Conservation (phyloP, 768 basidiomycete species). For the Phlebiopsis flavidoalba region DNA sequence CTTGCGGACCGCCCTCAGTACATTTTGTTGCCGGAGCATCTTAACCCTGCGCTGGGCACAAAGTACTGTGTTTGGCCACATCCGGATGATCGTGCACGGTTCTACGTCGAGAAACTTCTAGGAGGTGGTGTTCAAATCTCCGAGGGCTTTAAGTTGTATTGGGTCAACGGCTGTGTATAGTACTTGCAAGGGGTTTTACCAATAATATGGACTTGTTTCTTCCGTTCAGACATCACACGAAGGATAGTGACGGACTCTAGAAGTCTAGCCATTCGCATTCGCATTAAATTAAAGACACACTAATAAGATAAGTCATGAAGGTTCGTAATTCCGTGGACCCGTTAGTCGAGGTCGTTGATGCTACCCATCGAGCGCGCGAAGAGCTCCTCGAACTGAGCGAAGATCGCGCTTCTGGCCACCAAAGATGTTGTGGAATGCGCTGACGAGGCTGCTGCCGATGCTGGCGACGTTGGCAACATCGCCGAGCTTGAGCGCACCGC, state of each 20-base stretch:
- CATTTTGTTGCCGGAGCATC: neutral
- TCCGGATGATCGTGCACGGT: neutral
- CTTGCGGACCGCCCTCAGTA: neutral
- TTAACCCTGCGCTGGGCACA: neutral
- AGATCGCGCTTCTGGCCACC: neutral
- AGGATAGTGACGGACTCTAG: too few relatives aligned
- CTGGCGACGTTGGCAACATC: neutral
- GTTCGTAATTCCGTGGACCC: too few relatives aligned
- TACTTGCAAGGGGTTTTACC: too few relatives aligned
- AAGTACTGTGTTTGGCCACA: neutral
- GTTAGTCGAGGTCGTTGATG: neutral
- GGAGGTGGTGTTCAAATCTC: neutral
- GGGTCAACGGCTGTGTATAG: too few relatives aligned
- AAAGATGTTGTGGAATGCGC: too few relatives aligned
- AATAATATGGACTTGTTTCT: too few relatives aligned
- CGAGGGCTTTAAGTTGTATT: too few relatives aligned
- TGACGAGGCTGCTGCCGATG: too few relatives aligned
- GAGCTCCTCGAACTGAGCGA: neutral
- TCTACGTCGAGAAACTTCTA: neutral
- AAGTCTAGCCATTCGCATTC: too few relatives aligned
- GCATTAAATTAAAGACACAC: too few relatives aligned
- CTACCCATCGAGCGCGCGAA: neutral
- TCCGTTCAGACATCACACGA: too few relatives aligned
- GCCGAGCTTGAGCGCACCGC: constrained; percentile 1
- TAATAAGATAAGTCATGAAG: too few relatives aligned